Base-by-base conservation (phyloP, 2,329 filamentous ascomycete genomes). In the Microcyclospora pomicola region DNA sequence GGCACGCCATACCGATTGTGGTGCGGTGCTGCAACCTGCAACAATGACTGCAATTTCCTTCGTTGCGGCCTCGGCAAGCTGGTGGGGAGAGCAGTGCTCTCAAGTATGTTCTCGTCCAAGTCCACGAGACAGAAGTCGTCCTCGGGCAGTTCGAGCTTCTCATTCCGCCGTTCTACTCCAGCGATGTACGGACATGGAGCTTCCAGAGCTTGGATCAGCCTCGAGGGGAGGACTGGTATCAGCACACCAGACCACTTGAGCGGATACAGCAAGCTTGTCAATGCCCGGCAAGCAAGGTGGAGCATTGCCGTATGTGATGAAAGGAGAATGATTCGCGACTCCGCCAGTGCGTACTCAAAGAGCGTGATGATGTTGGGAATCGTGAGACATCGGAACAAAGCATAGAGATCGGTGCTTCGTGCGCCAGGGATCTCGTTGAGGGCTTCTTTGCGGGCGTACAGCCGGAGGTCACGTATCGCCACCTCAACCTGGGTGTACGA, bases 221-320 rank as follows among this genome's bases (percentile, higher is more conserved):
- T 77, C 6, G 85, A 82, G 5, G 88, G 88, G 6, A 96, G 70
- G 30, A 96, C 72, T 2, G 88, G 88, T 44, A 96, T 94, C 55
- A 93, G 87, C 37, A 96, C 85, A 51, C 86, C 91, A 5, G 83
- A 75, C 88, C 88, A 96, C 46, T 84, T 81, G 37, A 95, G 65
- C 9, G 87, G 88, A 58, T 93, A 96, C 13, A 96, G 65, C 34
- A 96, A 66, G 58, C 79, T 86, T 16, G 75, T 73, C 40, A 96
- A 66, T n/a, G 88, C 86, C 58, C 86, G 79, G 52, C 82, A 92
- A 28, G 86, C 88, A 33, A 96, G 72, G 54, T 96, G 86, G 41
- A 98, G 71, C 91, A 98, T 96, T 36, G 86, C 80, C 2, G 88
- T 91, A 58, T 98, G 87, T 2, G 87, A 94, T 7, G 91, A 96